phyloP scores from a whole-genome alignment of 2,329 filamentous ascomycete species.

The Chrysosporium queenslandicum region DNA sequence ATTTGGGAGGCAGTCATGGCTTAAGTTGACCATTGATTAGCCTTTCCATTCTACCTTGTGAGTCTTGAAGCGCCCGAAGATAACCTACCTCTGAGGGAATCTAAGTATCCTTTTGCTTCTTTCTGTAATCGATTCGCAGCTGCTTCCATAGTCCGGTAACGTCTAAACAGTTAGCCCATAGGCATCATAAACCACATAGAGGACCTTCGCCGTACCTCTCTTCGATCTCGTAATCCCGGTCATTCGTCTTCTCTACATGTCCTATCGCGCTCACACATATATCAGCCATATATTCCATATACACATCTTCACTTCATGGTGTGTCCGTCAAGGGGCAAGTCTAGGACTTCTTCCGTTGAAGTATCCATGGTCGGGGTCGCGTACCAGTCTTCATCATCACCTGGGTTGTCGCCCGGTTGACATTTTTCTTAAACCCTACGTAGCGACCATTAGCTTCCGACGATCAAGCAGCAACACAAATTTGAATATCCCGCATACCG shows the following conservation, averaged over 20 bases:
- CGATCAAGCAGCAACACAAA: not conserved
- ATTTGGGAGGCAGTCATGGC: slow-evolving; percentile 99
- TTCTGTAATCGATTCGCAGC: slow-evolving; percentile 88
- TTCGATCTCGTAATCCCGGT: slow-evolving; percentile 97
- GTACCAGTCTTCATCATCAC: slow-evolving; percentile 98
- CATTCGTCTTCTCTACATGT: slow-evolving; percentile 96
- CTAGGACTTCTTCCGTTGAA: not conserved
- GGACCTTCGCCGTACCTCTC: slow-evolving; percentile 52
- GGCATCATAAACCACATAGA: not conserved
- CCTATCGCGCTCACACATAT: slow-evolving; percentile 39
- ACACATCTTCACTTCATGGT: not conserved
- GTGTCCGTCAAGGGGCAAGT: not conserved
- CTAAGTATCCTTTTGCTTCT: slow-evolving; percentile 94
- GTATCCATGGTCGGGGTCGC: not conserved
- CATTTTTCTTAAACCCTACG: slow-evolving; percentile 83
- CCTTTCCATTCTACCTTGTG: not conserved
- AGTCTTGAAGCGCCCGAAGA: not conserved
- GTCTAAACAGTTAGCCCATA: slow-evolving; percentile 43
- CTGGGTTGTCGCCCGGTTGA: slow-evolving; percentile 97
- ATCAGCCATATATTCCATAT: not conserved
- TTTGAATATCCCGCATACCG: slow-evolving; percentile 12
- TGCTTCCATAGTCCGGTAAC: slow-evolving; percentile 94
- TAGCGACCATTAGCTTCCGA: not conserved
- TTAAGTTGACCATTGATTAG: slow-evolving; percentile 26
- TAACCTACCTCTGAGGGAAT: slow-evolving; percentile 70